Percentiles rank a stretch among this genome's conserved stretches.
Evolutionary conservation across 2,329 filamentous ascomycete genomes (phyloP).

Genomic region (Diaporthe caulivora): DNA sequence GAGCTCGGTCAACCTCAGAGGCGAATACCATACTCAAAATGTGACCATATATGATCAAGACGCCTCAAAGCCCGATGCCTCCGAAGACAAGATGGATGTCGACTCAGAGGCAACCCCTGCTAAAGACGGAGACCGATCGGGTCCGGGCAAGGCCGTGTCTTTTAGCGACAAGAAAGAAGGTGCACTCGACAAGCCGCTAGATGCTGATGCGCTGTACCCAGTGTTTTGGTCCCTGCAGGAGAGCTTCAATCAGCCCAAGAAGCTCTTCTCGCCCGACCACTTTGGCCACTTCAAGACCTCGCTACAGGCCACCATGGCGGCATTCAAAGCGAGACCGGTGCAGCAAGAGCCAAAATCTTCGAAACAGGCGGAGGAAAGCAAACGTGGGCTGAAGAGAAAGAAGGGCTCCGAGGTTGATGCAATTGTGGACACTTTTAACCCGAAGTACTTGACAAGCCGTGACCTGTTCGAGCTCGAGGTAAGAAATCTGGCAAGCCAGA

Average conservation of each 20-base stretch:
- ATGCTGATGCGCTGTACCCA: slow-evolving; percentile 83
- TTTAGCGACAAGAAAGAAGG: slow-evolving; percentile 58
- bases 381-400: slow-evolving; percentile 79
- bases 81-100: slow-evolving; percentile 73
- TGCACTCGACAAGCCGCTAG: slow-evolving; percentile 64
- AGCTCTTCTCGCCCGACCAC: slow-evolving; percentile 78
- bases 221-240: slow-evolving; percentile 95
- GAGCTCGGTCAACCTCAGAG: slow-evolving; percentile 95
- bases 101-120: slow-evolving; percentile 61
- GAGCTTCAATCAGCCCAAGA: slow-evolving; percentile 90
- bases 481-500: slow-evolving; percentile 44
- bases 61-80: slow-evolving; percentile 49
- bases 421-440: slow-evolving; percentile 85
- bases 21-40: slow-evolving; percentile 97
- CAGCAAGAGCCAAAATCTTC: slow-evolving; percentile 58
- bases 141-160: slow-evolving; percentile 57
- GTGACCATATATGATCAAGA: slow-evolving; percentile 84
- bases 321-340: slow-evolving; percentile 65
- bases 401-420: slow-evolving; percentile 69
- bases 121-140: slow-evolving; percentile 50
- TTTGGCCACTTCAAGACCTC: slow-evolving; percentile 87
- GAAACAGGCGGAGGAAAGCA: slow-evolving; percentile 73
- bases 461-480: slow-evolving; percentile 97
- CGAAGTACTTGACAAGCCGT: slow-evolving; percentile 97
- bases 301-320: slow-evolving; percentile 73